These are phyloP conservation scores for Cladosporium sp. DNA, from an alignment of 2,329 filamentous ascomycete genomes.

Conservation along the genomic window DNA sequence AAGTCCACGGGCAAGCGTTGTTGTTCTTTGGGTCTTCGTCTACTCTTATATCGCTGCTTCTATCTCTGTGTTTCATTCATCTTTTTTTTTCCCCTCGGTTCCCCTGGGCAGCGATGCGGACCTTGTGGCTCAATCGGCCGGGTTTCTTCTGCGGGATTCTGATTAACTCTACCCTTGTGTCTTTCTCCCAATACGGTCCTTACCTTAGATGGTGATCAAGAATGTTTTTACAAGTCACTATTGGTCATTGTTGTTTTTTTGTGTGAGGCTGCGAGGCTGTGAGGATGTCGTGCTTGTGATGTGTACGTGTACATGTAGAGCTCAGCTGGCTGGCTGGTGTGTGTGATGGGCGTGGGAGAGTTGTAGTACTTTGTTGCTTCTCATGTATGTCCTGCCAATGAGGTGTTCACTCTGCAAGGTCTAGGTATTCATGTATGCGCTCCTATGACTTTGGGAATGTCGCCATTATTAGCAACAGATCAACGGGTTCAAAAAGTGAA, in stretches of 20 bases:
- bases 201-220: conserved; percentile 1
- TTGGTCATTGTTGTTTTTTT: neutral
- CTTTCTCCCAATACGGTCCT: conserved; percentile 7
- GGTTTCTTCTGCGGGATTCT: conserved; percentile 16
- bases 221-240: neutral
- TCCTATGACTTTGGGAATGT: too few relatives aligned
- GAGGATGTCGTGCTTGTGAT: neutral
- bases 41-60: neutral
- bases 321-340: neutral
- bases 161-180: neutral
- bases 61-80: neutral
- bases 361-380: neutral
- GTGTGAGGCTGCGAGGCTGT: neutral
- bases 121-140: conserved; percentile 16
- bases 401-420: too few relatives aligned
- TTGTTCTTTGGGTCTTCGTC: neutral
- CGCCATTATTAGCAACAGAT: too few relatives aligned
- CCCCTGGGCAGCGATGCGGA: conserved; percentile 11
- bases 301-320: neutral
- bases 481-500: neutral
- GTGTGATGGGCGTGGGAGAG: neutral
- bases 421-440: too few relatives aligned
- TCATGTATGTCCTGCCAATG: neutral
- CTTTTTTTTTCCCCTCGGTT: neutral
- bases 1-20: neutral